phyloP scores from a whole-genome alignment of 495 filamentous ascomycete genomes.

The Neurospora sp. region DNA sequence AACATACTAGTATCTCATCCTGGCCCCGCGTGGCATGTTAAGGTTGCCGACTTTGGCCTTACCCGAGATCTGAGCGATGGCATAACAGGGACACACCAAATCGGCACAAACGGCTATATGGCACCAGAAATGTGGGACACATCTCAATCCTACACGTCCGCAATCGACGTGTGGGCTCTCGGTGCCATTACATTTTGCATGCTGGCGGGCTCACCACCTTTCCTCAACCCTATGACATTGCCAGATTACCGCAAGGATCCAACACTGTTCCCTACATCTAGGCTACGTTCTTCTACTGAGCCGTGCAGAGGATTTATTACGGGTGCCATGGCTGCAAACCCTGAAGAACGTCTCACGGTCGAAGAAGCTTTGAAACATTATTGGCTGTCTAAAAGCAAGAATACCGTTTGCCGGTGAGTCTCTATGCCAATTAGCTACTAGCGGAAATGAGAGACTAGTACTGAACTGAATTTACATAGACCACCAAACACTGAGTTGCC shows the following conservation, averaged over 20 bases:
- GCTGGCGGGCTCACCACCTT: too few relatives aligned
- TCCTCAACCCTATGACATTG: too few relatives aligned
- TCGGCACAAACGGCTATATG: conserved; percentile 8
- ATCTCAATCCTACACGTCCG: background rate
- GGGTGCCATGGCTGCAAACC: background rate
- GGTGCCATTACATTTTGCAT: conserved; percentile 4
- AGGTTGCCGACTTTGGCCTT: conserved; percentile 45
- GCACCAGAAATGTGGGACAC: conserved; percentile 8
- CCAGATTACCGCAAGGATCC: too few relatives aligned
- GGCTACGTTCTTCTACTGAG: too few relatives aligned
- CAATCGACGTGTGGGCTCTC: conserved; percentile 14
- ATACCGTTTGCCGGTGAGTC: too few relatives aligned
- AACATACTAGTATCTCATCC: conserved; percentile 10
- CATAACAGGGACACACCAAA: conserved; percentile 1
- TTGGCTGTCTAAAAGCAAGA: background rate
- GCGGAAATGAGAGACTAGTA: too few relatives aligned
- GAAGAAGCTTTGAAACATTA: background rate
- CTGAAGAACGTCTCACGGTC: background rate
- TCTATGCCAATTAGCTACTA: too few relatives aligned
- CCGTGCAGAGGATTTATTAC: background rate
- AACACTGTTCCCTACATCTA: too few relatives aligned
- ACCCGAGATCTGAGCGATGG: conserved; percentile 12
- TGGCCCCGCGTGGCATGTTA: conserved; percentile 31
- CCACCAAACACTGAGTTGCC: too few relatives aligned
- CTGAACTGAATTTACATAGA: too few relatives aligned